These are phyloP conservation scores for Glomus cerebriforme DNA, from an alignment of 192 early-diverging fungal genomes.

Conservation along the genomic window DNA sequence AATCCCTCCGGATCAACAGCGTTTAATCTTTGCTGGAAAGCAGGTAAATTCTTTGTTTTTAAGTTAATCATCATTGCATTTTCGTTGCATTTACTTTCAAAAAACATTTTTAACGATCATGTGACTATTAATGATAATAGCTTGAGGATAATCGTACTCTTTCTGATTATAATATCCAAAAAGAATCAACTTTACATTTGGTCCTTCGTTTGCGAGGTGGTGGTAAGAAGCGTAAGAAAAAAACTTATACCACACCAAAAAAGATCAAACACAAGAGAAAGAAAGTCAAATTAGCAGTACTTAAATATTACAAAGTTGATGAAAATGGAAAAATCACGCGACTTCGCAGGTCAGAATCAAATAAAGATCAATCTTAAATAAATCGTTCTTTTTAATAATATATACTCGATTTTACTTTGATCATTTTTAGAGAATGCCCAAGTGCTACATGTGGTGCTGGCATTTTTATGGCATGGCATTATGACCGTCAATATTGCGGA, in stretches of 20 bases:
- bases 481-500: constrained; percentile 98
- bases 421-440: constrained; percentile 90
- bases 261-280: constrained; percentile 99
- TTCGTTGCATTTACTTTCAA: too few relatives aligned
- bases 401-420: neutral
- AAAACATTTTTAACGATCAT: constrained; percentile 30
- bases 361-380: neutral
- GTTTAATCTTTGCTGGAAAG: constrained; percentile 23
- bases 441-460: constrained; percentile 95
- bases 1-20: constrained; percentile 48
- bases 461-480: constrained; percentile 99
- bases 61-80: constrained; percentile 39
- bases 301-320: constrained; percentile 99
- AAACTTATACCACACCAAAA: constrained; percentile 99
- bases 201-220: constrained; percentile 77
- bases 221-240: constrained; percentile 99
- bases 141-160: constrained; percentile 52
- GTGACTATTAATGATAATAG: constrained; percentile 39
- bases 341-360: constrained; percentile 60
- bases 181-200: constrained; percentile 72
- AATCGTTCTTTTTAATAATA: too few relatives aligned
- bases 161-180: constrained; percentile 57
- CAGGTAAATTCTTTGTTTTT: constrained; percentile 35
- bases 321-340: constrained; percentile 96
- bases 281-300: constrained; percentile 98